phyloP scores from a whole-genome alignment of 2,329 filamentous ascomycete species.

The Geosmithia flava region DNA sequence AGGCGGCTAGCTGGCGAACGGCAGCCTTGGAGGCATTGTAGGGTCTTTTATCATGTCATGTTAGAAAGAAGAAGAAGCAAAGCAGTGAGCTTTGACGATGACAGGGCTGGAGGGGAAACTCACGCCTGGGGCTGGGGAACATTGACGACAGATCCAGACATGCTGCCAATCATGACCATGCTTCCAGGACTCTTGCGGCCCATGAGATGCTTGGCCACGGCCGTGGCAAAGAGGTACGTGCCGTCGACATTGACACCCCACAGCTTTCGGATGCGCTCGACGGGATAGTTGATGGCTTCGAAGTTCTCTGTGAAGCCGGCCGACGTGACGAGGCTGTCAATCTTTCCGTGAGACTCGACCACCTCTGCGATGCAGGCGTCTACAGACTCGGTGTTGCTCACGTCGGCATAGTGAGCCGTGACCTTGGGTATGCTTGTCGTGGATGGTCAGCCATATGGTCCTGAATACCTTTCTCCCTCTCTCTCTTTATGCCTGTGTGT shows the following conservation, averaged over 20 bases:
- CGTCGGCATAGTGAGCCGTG: conserved; percentile 83
- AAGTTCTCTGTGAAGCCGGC: conserved; percentile 96
- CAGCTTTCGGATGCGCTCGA: conserved; percentile 83
- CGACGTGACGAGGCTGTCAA: conserved; percentile 90
- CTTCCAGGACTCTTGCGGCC: conserved; percentile 65
- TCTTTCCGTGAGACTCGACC: conserved; percentile 52
- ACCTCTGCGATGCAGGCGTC: conserved; percentile 57
- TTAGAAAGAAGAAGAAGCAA: not conserved
- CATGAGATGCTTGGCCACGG: conserved; percentile 81
- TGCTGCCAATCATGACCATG: conserved; percentile 91
- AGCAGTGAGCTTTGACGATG: no score
- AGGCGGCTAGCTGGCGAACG: conserved; percentile 76
- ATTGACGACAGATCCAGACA: conserved; percentile 90
- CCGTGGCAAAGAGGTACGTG: conserved; percentile 78
- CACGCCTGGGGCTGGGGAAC: conserved; percentile 80
- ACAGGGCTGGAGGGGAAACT: not conserved
- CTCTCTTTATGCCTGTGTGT: no score
- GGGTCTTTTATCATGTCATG: conserved; percentile 25
- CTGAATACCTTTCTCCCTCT: not conserved
- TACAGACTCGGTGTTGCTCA: conserved; percentile 69
- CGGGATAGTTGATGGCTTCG: conserved; percentile 79
- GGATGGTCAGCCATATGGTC: not conserved
- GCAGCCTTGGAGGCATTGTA: conserved; percentile 93
- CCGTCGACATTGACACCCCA: conserved; percentile 92
- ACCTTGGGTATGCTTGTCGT: conserved; percentile 59